Conservation (phyloP, 768 basidiomycete species). For the Fistulinella prunicolor region DNA sequence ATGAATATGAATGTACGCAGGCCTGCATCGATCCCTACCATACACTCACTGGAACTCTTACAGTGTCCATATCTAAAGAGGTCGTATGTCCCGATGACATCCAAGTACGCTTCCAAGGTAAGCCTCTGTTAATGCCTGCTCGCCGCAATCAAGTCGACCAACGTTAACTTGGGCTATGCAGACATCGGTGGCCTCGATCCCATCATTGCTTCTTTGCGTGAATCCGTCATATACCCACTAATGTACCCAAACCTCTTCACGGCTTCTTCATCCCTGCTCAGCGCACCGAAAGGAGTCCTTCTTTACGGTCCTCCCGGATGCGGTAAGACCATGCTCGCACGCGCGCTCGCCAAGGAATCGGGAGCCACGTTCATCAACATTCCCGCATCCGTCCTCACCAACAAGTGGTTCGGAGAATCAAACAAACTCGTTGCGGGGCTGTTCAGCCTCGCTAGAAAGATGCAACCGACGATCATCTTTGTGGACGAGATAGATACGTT, state of each 20-base stretch:
- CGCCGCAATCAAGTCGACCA: not conserved
- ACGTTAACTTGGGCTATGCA: slow-evolving; percentile 22
- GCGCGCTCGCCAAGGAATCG: slow-evolving; percentile 95
- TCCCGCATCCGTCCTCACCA: slow-evolving; percentile 68
- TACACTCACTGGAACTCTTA: not conserved
- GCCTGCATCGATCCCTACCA: not conserved
- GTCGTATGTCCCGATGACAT: slow-evolving; percentile 93
- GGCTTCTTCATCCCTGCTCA: slow-evolving; percentile 74
- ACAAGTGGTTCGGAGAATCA: slow-evolving; percentile 85
- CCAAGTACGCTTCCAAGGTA: slow-evolving; percentile 68
- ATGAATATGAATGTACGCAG: slow-evolving; percentile 85
- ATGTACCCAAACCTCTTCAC: slow-evolving; percentile 87
- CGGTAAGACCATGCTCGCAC: slow-evolving; percentile 99
- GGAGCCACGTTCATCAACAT: slow-evolving; percentile 96
- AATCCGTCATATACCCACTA: slow-evolving; percentile 94
- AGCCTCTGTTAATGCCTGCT: slow-evolving; percentile 7
- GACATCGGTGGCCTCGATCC: slow-evolving; percentile 93
- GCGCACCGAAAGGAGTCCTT: slow-evolving; percentile 93
- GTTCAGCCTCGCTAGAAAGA: slow-evolving; percentile 90
- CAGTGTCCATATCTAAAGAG: slow-evolving; percentile 86
- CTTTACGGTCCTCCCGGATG: slow-evolving; percentile 97
- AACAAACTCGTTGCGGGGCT: slow-evolving; percentile 95
- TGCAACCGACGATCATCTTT: slow-evolving; percentile 95
- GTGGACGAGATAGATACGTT: slow-evolving; percentile 99
- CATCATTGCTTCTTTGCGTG: slow-evolving; percentile 85